A percentile compares a stretch with the other conserved stretches of the same genome.
Evolutionary conservation across 1,284 basidiomycete species (phyloP).

Genomic region (Porogramme epimiltina): DNA sequence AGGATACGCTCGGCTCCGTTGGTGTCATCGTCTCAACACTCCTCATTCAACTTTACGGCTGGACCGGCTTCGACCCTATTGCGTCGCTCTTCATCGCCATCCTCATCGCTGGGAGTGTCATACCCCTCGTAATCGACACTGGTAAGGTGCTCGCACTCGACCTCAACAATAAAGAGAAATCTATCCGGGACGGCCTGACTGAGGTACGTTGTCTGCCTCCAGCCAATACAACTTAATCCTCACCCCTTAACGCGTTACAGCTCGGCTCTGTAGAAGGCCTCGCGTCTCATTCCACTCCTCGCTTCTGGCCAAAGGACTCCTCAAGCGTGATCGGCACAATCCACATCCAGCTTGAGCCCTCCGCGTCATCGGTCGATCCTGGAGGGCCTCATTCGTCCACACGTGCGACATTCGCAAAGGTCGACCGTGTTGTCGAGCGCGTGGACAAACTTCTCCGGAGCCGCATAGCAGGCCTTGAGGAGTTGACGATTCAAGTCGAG

Average conservation of each 20-base stretch:
- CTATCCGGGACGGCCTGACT: conserved; percentile 72
- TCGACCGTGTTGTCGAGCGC: conserved; percentile 73
- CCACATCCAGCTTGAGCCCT: conserved; percentile 77
- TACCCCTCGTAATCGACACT: conserved; percentile 93
- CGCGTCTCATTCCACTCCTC: conserved; percentile 76
- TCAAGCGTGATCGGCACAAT: conserved; percentile 87
- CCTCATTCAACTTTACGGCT: conserved; percentile 96
- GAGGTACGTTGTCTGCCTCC: conserved; percentile 54
- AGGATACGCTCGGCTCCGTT: conserved; percentile 91
- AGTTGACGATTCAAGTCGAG: conserved; percentile 87
- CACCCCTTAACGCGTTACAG: conserved; percentile 34
- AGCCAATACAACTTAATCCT: conserved; percentile 8
- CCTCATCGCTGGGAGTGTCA: conserved; percentile 92
- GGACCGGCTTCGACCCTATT: conserved; percentile 99
- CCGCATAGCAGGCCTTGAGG: conserved; percentile 78
- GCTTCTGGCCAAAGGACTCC: conserved; percentile 97
- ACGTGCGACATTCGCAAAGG: conserved; percentile 53
- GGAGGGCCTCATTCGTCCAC: conserved; percentile 50
- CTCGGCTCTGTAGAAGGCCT: conserved; percentile 74
- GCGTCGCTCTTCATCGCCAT: conserved; percentile 96
- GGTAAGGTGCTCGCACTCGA: conserved; percentile 90
- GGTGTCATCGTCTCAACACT: conserved; percentile 99
- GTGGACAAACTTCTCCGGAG: conserved; percentile 74
- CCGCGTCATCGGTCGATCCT: conserved; percentile 57
- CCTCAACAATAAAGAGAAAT: conserved; percentile 67